Evolutionary conservation across 495 filamentous ascomycete species (phyloP).

Genomic region (Lasiosphaeris hirsuta): DNA sequence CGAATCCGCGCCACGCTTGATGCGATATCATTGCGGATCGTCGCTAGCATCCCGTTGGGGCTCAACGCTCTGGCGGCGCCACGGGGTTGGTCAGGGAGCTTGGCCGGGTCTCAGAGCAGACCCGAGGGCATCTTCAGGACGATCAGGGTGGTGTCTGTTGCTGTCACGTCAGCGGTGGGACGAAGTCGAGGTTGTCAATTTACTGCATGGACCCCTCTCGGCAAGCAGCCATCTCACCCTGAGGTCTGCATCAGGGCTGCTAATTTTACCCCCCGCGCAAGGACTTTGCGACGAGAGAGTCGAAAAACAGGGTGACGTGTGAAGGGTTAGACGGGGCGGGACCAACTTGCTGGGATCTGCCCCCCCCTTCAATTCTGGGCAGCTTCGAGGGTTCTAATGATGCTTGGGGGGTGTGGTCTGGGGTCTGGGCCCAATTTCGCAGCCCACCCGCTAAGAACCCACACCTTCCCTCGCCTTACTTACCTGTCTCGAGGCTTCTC

Average conservation of each 20-base stretch:
- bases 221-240: constrained; percentile 1
- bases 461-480: constrained; percentile 9
- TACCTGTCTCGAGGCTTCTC: constrained; percentile 5
- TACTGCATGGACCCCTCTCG: not conserved
- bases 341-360: constrained; percentile 20
- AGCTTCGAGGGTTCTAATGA: constrained; percentile 2
- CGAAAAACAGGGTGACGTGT: constrained; percentile 16
- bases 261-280: constrained; percentile 17
- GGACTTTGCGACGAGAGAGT: not conserved
- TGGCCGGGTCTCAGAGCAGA: too few relatives aligned
- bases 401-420: too few relatives aligned
- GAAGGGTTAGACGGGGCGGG: constrained; percentile 24
- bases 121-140: too few relatives aligned
- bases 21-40: too few relatives aligned
- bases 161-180: too few relatives aligned
- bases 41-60: too few relatives aligned
- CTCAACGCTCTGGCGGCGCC: too few relatives aligned
- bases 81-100: too few relatives aligned
- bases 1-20: too few relatives aligned
- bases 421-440: constrained; percentile 8
- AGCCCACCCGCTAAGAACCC: constrained; percentile 6
- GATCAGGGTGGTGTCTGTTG: too few relatives aligned
- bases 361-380: constrained; percentile 7
- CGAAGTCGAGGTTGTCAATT: not conserved
- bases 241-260: not conserved